phyloP scores from a whole-genome alignment of 2,329 filamentous ascomycete species.

The Xylaria sp. region DNA sequence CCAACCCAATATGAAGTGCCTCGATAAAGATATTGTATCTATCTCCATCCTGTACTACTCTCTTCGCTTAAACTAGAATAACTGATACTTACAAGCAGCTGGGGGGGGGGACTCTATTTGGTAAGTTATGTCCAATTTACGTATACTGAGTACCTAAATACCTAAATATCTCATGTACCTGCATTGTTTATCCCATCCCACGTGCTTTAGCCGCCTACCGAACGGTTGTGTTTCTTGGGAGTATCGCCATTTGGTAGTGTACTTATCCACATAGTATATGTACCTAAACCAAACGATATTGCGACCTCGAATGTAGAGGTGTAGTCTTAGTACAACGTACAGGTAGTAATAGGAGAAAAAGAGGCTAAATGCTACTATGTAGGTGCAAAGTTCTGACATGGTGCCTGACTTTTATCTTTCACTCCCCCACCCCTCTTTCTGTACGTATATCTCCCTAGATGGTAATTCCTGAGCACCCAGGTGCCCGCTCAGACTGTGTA shows the following conservation, averaged over 20 bases:
- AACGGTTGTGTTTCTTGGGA: conserved; percentile 5
- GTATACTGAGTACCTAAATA: not conserved
- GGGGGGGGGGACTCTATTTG: too few species aligned
- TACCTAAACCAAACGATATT: too few species aligned
- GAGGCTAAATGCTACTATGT: not conserved
- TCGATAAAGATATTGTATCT: not conserved
- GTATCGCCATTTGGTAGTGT: too few species aligned
- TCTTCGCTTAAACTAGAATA: not conserved
- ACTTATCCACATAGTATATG: too few species aligned
- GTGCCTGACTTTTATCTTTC: not conserved
- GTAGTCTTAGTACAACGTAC: not conserved
- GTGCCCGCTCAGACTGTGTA: not conserved
- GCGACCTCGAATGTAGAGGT: too few species aligned
- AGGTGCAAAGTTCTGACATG: not conserved
- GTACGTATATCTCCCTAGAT: not conserved
- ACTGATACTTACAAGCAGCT: too few species aligned
- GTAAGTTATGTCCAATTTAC: too few species aligned
- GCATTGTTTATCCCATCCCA: conserved; percentile 2
- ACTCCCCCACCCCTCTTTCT: too few species aligned
- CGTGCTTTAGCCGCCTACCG: conserved; percentile 18
- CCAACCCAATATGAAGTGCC: not conserved
- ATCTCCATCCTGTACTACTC: not conserved
- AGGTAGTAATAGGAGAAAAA: too few species aligned
- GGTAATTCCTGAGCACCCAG: not conserved
- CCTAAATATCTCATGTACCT: not conserved